Evolutionary conservation across 2,329 filamentous ascomycete genomes (phyloP).

Genomic region (Eutypa lata): DNA sequence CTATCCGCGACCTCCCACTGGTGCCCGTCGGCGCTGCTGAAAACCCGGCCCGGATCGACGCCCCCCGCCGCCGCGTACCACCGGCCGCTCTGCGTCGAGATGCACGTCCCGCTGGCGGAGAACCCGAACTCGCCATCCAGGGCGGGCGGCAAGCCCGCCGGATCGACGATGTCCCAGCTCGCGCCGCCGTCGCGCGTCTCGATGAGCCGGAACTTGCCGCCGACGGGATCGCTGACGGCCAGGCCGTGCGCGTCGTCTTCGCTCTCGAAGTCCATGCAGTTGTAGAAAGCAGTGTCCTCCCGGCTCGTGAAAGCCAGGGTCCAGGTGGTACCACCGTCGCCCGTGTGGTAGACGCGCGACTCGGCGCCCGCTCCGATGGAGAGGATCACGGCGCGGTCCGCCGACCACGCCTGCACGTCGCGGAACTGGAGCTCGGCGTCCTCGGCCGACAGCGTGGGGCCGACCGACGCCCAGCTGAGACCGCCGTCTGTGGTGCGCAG

Average conservation of each 20-base stretch:
- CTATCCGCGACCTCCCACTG: slow-evolving; percentile 24
- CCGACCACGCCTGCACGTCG: slow-evolving; percentile 36
- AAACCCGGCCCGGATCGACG: slow-evolving; percentile 25
- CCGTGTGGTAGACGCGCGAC: slow-evolving; percentile 30
- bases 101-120: slow-evolving; percentile 32
- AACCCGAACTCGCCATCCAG: slow-evolving; percentile 28
- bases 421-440: slow-evolving; percentile 29
- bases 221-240: slow-evolving; percentile 31
- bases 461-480: slow-evolving; percentile 27
- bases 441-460: slow-evolving; percentile 18
- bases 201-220: slow-evolving; percentile 28
- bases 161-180: slow-evolving; percentile 24
- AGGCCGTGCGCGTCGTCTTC: slow-evolving; percentile 20
- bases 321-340: slow-evolving; percentile 27
- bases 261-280: slow-evolving; percentile 30
- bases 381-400: slow-evolving; percentile 37
- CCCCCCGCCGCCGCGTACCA: slow-evolving; percentile 29
- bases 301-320: slow-evolving; percentile 23
- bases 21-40: slow-evolving; percentile 23
- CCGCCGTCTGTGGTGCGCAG: slow-evolving; percentile 28
- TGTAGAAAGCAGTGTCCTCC: slow-evolving; percentile 29
- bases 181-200: slow-evolving; percentile 28
- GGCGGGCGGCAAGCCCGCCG: slow-evolving; percentile 21
- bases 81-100: slow-evolving; percentile 22
- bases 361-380: slow-evolving; percentile 30